Evolutionary conservation across 1,139 yeast species (phyloP), one percentile per base, ranked within the genome.

Genomic region (Scheffersomyces segobiensis): DNA sequence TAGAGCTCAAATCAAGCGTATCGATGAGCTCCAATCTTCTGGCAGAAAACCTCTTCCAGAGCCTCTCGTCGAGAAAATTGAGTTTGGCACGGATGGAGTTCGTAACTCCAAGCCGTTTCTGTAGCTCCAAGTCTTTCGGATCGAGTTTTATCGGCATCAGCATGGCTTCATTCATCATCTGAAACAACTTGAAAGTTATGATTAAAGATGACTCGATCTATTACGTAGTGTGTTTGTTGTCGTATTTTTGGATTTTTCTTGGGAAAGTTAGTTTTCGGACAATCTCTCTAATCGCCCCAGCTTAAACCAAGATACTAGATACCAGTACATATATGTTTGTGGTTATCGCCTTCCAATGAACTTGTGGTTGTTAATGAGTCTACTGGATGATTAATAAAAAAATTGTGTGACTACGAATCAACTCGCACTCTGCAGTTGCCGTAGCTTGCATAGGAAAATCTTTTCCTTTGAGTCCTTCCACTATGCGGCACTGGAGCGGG

Each of bases 41-140:
- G 1, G 97, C 93, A 12, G 96, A 89, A 69, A 95, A 93, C 66
- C 87, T 84, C 69, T 91, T 91, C 99, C 99, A 95, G 59, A 83
- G 80, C 55, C 87, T 78, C 63, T 92, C 97, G 71, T 95, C 97
- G 22, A 78, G 79, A 72, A 95, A 95, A 59, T 88, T 84, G 58
- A 95, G 81, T 66, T 85, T 87, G 55, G 82, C 80, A 55, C 99
- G 81, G 49, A 93, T 91, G 22, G 87, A 77, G 65, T 88, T 89
- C 1, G 99, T 95, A 8, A 93, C 87, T 3, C 97, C 97, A 57
- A 67, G 58, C 50, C 66, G 56, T 50, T 60, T 61, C 21, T 42
- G 55, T 46, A 53, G 49, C 39, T 61, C 63, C 24, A 58, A 53
- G 24, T 46, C 51, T 7, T 53, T 32, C 42, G 5, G 42, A 12